Percentiles rank a stretch among this genome's conserved stretches.
Conservation (phyloP, 2,329 filamentous ascomycete species). For the Pseudogymnoascus sp. region DNA sequence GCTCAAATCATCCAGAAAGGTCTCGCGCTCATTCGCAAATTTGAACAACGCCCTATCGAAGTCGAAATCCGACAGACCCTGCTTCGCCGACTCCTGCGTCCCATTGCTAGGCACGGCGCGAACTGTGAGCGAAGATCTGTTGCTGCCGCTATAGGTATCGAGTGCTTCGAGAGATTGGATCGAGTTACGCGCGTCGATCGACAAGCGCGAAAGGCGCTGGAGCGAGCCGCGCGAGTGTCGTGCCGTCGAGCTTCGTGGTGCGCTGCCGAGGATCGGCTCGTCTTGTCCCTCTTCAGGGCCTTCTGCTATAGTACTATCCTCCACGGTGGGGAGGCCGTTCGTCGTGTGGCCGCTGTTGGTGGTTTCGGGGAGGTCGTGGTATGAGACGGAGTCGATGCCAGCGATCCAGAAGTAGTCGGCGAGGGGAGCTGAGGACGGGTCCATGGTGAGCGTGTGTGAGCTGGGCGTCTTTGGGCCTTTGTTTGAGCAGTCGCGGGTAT, state of each 20-base stretch:
- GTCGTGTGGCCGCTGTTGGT: conserved; percentile 26
- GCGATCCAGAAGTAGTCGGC: conserved; percentile 74
- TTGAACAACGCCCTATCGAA: conserved; percentile 91
- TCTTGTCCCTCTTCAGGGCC: conserved; percentile 39
- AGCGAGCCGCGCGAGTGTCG: conserved; percentile 55
- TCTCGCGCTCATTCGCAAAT: conserved; percentile 91
- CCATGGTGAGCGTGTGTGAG: conserved; percentile 20
- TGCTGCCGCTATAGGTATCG: conserved; percentile 48
- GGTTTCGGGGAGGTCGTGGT: conserved; percentile 40
- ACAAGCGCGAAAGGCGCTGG: conserved; percentile 50
- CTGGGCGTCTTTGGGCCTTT: not conserved
- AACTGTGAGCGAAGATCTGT: conserved; percentile 60
- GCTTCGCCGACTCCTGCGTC: conserved; percentile 11
- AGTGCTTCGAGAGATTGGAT: conserved; percentile 50
- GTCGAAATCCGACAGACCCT: conserved; percentile 61
- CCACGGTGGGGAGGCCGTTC: conserved; percentile 23
- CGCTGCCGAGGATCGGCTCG: conserved; percentile 18
- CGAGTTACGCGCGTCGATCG: conserved; percentile 44
- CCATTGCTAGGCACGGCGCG: conserved; percentile 34
- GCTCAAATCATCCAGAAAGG: conserved; percentile 84
- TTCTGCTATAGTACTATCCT: conserved; percentile 52
- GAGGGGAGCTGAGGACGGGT: conserved; percentile 51
- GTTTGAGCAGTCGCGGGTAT: not conserved
- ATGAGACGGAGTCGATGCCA: conserved; percentile 60
- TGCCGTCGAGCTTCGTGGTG: conserved; percentile 27